phyloP scores from a whole-genome alignment of 2,329 filamentous ascomycete species.

The Ceratocystis alfenasii region DNA sequence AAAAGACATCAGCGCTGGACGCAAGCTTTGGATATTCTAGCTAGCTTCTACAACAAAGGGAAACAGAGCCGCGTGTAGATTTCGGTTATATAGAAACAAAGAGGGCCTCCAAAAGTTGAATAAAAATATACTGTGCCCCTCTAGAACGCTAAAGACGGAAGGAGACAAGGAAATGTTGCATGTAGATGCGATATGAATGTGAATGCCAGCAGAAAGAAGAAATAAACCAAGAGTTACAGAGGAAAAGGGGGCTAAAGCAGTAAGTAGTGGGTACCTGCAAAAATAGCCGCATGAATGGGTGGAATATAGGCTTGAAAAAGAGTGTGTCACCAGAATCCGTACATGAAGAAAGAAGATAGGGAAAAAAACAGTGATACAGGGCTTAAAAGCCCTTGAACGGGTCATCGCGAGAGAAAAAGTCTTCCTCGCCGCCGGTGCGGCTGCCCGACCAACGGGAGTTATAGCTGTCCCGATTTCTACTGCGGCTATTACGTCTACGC shows the following conservation, averaged over 20 bases:
- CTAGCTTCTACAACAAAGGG: conserved; percentile 2
- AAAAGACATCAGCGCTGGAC: neutral
- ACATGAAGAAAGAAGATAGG: too few species aligned
- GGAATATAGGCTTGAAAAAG: neutral
- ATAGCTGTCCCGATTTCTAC: conserved; percentile 42
- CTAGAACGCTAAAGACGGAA: conserved; percentile 5
- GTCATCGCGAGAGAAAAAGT: conserved; percentile 44
- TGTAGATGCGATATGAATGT: neutral
- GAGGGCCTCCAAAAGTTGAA: too few species aligned
- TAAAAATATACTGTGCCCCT: neutral
- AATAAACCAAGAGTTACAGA: conserved; percentile 3
- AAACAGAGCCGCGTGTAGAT: neutral
- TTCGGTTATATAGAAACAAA: too few species aligned
- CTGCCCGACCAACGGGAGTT: conserved; percentile 30
- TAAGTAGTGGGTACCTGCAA: neutral
- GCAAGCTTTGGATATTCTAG: neutral
- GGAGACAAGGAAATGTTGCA: conserved; percentile 5
- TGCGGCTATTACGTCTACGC: conserved; percentile 42
- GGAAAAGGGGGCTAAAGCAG: neutral
- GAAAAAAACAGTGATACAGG: too few species aligned
- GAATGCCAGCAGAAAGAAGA: neutral
- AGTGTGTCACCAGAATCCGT: neutral
- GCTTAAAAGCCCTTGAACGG: conserved; percentile 49
- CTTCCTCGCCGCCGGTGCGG: conserved; percentile 38
- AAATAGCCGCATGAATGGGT: neutral